Evolutionary conservation across 805 yeast genomes (phyloP).

Genomic region (Saccharomycopsis babjevae): DNA sequence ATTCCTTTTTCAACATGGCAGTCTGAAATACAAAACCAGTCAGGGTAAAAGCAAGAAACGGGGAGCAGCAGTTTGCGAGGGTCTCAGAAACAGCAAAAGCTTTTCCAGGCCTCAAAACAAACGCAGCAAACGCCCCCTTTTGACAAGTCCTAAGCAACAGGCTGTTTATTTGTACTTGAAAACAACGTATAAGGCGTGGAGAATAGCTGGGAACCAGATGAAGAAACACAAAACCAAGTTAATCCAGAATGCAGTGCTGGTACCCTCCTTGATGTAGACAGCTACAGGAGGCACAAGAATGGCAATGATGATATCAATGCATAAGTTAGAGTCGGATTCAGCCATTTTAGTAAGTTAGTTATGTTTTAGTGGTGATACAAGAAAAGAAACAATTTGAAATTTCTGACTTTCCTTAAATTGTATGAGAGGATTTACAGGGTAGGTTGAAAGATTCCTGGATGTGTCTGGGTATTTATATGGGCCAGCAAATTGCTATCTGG

Average conservation of each 20-base stretch:
- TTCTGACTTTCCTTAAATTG: too few relatives aligned
- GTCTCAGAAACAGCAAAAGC: too few relatives aligned
- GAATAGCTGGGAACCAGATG: slow-evolving; percentile 20
- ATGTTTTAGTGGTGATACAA: background rate
- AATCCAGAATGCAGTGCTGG: slow-evolving; percentile 12
- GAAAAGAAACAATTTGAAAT: background rate
- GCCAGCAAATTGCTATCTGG: too few relatives aligned
- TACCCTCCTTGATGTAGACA: slow-evolving; percentile 17
- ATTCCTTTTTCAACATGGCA: too few relatives aligned
- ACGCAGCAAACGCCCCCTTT: too few relatives aligned
- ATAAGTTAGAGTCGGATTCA: slow-evolving; percentile 5
- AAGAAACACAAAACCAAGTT: slow-evolving; percentile 17
- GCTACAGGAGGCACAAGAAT: slow-evolving; percentile 17
- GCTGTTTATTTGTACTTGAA: slow-evolving; percentile 6
- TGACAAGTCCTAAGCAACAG: background rate
- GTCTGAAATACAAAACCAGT: too few relatives aligned
- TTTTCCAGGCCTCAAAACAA: too few relatives aligned
- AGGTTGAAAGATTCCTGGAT: background rate
- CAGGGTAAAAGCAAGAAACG: too few relatives aligned
- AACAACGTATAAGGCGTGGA: slow-evolving; percentile 18
- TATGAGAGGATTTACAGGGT: background rate
- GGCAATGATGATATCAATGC: slow-evolving; percentile 15
- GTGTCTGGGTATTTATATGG: background rate
- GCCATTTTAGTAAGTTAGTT: slow-evolving; percentile 4
- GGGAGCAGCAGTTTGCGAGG: too few relatives aligned